Evolutionary conservation across 2,329 filamentous ascomycete species (phyloP), one percentile per base, ranked within the genome.

Genomic region (Fusarium gaditjirri): DNA sequence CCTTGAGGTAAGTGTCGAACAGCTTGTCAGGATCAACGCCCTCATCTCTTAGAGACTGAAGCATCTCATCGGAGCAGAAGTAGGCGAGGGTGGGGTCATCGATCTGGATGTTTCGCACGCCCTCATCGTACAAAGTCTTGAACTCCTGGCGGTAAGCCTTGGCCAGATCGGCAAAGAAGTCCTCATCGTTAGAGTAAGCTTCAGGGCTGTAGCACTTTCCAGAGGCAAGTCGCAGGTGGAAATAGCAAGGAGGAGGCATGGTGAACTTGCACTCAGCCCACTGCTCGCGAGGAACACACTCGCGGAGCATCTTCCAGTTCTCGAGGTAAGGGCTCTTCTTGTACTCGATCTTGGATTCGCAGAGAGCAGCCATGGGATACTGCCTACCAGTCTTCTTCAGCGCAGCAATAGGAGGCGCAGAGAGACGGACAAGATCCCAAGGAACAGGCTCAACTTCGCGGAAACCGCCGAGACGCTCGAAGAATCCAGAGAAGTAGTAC

Each of bases 11-110:
- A 36, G 88, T 85, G 74, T 92, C 88, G 55, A 94, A 87, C 71
- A 93, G 87, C 68, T 89, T 87, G 41, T 92, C 90, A 17, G 90
- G 85, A 23, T 89, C 85, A 46, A 86, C 83, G 72, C 92, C 91
- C 27, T 86, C 85, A 61, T 87, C 84, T 82, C 86, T 77, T 62
- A 84, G 89, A 33, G 89, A 88, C 61, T 85, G 82, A 21, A 90
- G 82, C 89, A 92, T 92, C 69, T 89, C 88, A 41, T 92, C 88
- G 8, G 88, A 91, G 82, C 91, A 93, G 80, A 93, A 93, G 79
- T 92, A 86, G 6, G 81, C 88, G 53, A 92, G 82, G 54, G 89
- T 89, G n/a, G 89, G 89, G 76, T 90, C 89, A 67, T 91, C 89
- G 50, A 89, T 88, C 78, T 90, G 89, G 31, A 89, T 81, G 71